Conservation (phyloP, 2,329 filamentous ascomycete species). For the Xylariaceae sp. region DNA sequence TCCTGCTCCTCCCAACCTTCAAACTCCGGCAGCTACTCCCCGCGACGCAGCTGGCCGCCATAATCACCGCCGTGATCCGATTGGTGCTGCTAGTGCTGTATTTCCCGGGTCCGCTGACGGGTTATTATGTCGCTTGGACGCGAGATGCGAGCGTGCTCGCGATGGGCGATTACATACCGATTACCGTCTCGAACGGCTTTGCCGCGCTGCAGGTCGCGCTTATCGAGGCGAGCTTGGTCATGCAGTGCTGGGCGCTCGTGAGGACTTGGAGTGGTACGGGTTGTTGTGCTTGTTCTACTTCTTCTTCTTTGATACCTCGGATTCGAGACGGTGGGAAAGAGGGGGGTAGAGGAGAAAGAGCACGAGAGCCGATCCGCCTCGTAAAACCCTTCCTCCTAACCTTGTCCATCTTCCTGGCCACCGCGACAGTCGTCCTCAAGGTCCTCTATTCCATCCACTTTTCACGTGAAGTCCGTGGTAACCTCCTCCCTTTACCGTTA, state of each 20-base stretch:
- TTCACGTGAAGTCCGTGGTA: constrained; percentile 10
- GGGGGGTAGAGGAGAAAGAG: neutral
- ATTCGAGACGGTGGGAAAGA: no score
- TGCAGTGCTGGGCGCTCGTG: constrained; percentile 52
- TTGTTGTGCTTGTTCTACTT: no score
- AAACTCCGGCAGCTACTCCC: constrained; percentile 64
- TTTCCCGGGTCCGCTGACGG: constrained; percentile 56
- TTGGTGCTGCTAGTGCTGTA: constrained; percentile 54
- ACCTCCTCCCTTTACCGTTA: constrained; percentile 21
- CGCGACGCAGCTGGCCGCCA: constrained; percentile 58
- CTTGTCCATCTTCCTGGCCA: constrained; percentile 16
- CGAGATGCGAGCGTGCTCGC: constrained; percentile 51
- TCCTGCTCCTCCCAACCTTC: constrained; percentile 61
- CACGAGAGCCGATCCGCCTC: neutral
- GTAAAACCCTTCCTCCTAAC: constrained; percentile 7
- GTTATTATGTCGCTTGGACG: constrained; percentile 58
- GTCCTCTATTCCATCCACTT: constrained; percentile 22
- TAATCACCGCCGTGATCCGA: constrained; percentile 59
- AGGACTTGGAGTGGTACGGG: constrained; percentile 49
- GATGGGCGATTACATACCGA: constrained; percentile 32
- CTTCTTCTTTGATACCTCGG: no score
- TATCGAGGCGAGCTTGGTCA: constrained; percentile 44
- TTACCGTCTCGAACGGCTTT: constrained; percentile 39
- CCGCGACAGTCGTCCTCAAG: constrained; percentile 19
- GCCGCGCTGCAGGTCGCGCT: constrained; percentile 43